Percentiles rank a stretch among this genome's conserved stretches.
Evolutionary conservation across 108 stramenopile species (phyloP).

Genomic region (Stephanodiscus minutulus): DNA sequence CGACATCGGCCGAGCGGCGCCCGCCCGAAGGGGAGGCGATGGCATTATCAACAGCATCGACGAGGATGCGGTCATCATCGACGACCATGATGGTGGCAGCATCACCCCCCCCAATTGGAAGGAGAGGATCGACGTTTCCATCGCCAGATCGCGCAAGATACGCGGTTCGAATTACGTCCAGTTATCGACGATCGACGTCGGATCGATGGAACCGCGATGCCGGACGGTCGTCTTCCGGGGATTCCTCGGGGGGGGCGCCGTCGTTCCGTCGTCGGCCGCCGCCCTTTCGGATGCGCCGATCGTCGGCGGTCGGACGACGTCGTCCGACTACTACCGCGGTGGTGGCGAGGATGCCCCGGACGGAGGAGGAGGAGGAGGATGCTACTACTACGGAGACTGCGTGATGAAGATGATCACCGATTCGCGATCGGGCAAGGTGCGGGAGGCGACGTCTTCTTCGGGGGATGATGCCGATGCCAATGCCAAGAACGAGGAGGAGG

Average conservation of each 20-base stretch:
- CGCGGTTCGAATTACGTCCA: constrained; percentile 92
- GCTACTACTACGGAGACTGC: constrained; percentile 16
- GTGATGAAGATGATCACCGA: constrained; percentile 88
- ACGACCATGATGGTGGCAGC: not conserved
- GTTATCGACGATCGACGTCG: constrained; percentile 68
- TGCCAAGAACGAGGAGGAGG: too few species aligned
- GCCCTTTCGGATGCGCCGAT: too few species aligned
- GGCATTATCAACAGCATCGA: not conserved
- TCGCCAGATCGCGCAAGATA: constrained; percentile 76
- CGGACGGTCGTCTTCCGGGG: constrained; percentile 74
- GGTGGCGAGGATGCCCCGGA: too few species aligned
- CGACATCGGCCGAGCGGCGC: not conserved
- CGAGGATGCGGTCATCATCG: not conserved
- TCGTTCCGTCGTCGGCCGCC: too few species aligned
- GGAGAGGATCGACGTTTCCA: constrained; percentile 67
- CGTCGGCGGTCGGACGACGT: too few species aligned
- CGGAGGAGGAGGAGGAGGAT: not conserved
- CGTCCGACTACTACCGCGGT: too few species aligned
- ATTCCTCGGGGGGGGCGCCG: constrained; percentile 36
- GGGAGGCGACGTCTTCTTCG: constrained; percentile 20
- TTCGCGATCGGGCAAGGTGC: constrained; percentile 69
- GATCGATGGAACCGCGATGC: constrained; percentile 69
- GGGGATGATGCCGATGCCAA: not conserved
- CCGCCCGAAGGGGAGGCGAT: not conserved
- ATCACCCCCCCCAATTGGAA: constrained; percentile 47